Percentiles rank a stretch among this genome's conserved stretches.
These are phyloP conservation scores for Nannizziopsis barbatae DNA, from an alignment of 2,329 filamentous ascomycete genomes.

Conservation along the genomic window DNA sequence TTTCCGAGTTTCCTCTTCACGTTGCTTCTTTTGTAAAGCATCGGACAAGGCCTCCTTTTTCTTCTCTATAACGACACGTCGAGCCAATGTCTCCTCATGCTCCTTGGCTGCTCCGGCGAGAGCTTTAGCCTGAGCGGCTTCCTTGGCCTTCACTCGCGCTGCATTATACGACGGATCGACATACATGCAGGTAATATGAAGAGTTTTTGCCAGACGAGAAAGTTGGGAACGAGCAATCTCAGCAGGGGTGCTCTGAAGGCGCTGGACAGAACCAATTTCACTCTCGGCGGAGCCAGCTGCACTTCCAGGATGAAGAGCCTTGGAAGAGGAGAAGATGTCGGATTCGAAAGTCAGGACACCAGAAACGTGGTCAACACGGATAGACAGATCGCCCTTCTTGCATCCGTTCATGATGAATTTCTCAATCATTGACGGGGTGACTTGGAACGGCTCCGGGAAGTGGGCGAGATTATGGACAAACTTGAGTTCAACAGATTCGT, in stretches of 20 bases:
- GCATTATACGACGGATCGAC: conserved; percentile 85
- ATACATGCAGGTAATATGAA: conserved; percentile 91
- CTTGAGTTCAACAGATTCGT: conserved; percentile 88
- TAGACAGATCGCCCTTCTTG: conserved; percentile 97
- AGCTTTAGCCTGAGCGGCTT: conserved; percentile 68
- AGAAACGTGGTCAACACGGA: conserved; percentile 90
- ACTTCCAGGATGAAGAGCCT: conserved; percentile 77
- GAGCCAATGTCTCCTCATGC: conserved; percentile 70
- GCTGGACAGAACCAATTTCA: conserved; percentile 76
- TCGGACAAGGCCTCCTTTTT: conserved; percentile 94
- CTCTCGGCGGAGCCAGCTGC: conserved; percentile 75
- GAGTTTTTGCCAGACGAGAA: conserved; percentile 76
- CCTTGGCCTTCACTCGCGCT: conserved; percentile 64
- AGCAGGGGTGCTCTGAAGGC: conserved; percentile 91
- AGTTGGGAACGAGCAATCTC: conserved; percentile 96
- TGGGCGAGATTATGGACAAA: conserved; percentile 90
- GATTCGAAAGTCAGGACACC: conserved; percentile 95
- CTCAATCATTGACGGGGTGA: conserved; percentile 80
- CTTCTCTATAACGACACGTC: conserved; percentile 87
- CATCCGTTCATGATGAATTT: conserved; percentile 99
- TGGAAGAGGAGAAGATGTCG: conserved; percentile 94
- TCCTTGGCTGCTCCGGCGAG: conserved; percentile 85
- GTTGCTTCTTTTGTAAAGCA: conserved; percentile 75
- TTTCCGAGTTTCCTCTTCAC: conserved; percentile 83
- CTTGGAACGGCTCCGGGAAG: conserved; percentile 94